Base-by-base conservation (phyloP, 306 rosid genomes). In the Glycine latifolia region DNA sequence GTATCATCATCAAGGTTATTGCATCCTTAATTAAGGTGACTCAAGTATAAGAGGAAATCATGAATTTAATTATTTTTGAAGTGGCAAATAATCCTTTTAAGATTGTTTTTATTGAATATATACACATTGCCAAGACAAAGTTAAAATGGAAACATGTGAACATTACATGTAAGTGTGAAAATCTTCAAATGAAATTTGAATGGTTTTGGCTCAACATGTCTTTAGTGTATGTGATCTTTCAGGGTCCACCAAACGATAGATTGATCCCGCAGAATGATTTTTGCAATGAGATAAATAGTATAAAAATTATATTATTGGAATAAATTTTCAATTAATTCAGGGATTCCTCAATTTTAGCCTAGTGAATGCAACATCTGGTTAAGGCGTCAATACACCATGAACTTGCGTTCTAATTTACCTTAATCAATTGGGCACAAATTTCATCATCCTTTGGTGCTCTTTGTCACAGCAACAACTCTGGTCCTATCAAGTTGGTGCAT, bases 131-230 rank as follows among this genome's bases (percentile, higher is more conserved):
- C 7, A 33, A 33, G 68, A 37, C 44, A 65, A 5, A 39, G 70
- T 65, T 59, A 43, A 60, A 68, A 68, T 44, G 54, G 15, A 68
- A 68, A 44, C 15, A 8, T 15, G 73, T 14, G 53, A 41, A 0
- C 33, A 67, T 44, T 67, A 43, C 9, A 67, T 67, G 8, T 46
- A 16, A 10, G 9, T 44, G 55, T 46, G 54, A 46, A n/a, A 43
- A 43, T 46, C 39, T 68, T 43, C 8, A 67, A 43, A 10, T 58
- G 75, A 20, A 70, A 70, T 48, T 48, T 11, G 43, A 70, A 47
- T 47, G 75, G 43, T 20, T 20, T 47, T 70, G 75, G 75, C 17
- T 49, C 76, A 31, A 26, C 44, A 49, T 71, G 76, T 49, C 46
- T 31, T 3, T 49, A 48, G 0, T 41, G 9, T 12, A 43, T 68